phyloP scores from a whole-genome alignment of 805 yeast genomes.

The Yamadazyma phyllophila region DNA sequence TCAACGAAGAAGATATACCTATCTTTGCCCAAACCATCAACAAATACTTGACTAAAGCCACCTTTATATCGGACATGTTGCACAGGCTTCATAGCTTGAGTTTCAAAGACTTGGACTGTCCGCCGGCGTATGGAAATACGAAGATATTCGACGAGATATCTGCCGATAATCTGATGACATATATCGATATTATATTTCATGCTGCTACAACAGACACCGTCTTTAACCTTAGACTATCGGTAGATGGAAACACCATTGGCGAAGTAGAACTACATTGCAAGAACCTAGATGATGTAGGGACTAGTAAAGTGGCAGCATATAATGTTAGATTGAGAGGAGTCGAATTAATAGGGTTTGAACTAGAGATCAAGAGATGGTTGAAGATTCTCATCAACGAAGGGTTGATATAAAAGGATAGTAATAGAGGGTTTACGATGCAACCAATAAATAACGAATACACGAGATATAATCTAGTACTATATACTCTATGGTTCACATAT shows the following conservation, averaged over 20 bases:
- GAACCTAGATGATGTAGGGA: not conserved
- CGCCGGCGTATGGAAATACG: not conserved
- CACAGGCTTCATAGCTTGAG: conserved; percentile 1
- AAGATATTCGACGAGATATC: conserved; percentile 5
- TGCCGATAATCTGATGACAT: conserved; percentile 2
- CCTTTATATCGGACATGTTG: conserved; percentile 3
- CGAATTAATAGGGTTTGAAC: not conserved
- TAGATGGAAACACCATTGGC: not conserved
- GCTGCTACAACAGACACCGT: not conserved
- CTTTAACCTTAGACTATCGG: not conserved
- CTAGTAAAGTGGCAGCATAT: not conserved
- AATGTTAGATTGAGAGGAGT: conserved; percentile 4
- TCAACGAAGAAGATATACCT: conserved; percentile 3
- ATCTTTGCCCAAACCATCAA: conserved; percentile 24
- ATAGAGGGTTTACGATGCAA: too few species aligned
- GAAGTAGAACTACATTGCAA: not conserved
- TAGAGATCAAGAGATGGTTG: conserved; percentile 1
- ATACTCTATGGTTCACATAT: not conserved
- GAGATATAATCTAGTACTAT: too few species aligned
- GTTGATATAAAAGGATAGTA: not conserved
- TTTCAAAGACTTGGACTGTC: not conserved
- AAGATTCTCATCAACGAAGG: not conserved
- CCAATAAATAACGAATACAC: too few species aligned
- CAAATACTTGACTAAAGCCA: conserved; percentile 16
- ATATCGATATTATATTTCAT: conserved; percentile 1